phyloP scores from a whole-genome alignment of 371 early-diverging fungal species.

The Blastocladiella emersonii region DNA sequence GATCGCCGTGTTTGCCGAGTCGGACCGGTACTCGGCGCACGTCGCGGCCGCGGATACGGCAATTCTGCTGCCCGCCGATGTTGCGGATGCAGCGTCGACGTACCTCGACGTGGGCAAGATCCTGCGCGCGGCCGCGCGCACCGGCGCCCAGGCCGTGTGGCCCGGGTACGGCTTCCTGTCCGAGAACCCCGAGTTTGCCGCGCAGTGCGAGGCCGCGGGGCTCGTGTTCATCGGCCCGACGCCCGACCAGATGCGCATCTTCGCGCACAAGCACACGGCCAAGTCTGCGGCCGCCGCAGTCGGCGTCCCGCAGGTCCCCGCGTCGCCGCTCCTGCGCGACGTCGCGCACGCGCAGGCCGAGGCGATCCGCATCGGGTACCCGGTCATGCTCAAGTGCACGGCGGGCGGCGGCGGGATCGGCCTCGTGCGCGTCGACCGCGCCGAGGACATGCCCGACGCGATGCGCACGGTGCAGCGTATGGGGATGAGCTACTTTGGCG shows the following conservation, averaged over 20 bases:
- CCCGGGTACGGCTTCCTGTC: conserved; percentile 84
- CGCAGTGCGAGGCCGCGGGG: conserved; percentile 74
- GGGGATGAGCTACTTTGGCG: conserved; percentile 85
- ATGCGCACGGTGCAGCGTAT: conserved; percentile 75
- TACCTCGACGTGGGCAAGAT: conserved; percentile 89
- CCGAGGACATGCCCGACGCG: conserved; percentile 45
- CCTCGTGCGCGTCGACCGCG: conserved; percentile 71
- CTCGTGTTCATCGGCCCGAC: conserved; percentile 85
- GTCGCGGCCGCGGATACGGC: conserved; percentile 54
- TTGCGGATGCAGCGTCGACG: neutral
- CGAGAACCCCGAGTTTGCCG: conserved; percentile 80
- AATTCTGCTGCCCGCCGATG: conserved; percentile 2
- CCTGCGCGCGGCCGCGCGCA: conserved; percentile 63
- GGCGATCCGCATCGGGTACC: conserved; percentile 43
- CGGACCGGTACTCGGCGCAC: conserved; percentile 85
- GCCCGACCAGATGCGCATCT: conserved; percentile 66
- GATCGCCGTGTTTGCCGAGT: conserved; percentile 74
- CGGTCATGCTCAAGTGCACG: conserved; percentile 93
- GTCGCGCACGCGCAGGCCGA: neutral
- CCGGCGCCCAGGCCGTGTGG: conserved; percentile 59
- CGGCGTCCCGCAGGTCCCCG: conserved; percentile 22
- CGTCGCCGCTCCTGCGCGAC: neutral
- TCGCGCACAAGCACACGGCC: conserved; percentile 94
- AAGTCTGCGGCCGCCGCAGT: conserved; percentile 48
- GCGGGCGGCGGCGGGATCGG: conserved; percentile 97